Percentiles rank a stretch among this genome's conserved stretches.
These are phyloP conservation scores for Lactarius evosmus DNA, from an alignment of 768 basidiomycete genomes.

Conservation along the genomic window DNA sequence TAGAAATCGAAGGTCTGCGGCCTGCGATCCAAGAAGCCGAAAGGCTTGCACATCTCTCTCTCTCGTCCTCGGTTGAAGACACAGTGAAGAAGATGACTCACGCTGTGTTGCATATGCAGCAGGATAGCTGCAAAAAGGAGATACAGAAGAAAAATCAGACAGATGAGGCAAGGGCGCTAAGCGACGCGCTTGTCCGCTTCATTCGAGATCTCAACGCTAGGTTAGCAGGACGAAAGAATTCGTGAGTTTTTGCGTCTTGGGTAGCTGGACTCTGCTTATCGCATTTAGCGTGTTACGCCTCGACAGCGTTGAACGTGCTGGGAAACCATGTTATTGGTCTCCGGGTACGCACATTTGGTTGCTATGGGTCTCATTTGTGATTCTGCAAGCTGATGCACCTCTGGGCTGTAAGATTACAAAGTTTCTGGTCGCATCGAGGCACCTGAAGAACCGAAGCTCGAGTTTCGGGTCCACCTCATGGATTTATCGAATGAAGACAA, in stretches of 20 bases:
- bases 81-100: neutral
- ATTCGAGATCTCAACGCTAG: constrained; percentile 8
- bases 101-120: constrained; percentile 10
- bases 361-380: neutral
- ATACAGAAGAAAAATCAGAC: constrained; percentile 1
- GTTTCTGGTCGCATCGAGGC: constrained; percentile 1
- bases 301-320: constrained; percentile 1
- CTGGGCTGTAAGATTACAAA: neutral
- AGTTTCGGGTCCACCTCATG: neutral
- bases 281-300: neutral
- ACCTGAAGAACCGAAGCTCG: neutral
- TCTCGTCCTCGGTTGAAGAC: neutral
- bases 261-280: neutral
- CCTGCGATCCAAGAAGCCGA: neutral
- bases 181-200: neutral
- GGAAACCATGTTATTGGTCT: neutral
- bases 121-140: neutral
- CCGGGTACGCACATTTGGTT: neutral
- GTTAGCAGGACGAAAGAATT: neutral
- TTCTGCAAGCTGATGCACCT: neutral
- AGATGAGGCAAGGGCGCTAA: neutral
- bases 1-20: neutral
- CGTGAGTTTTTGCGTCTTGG: neutral
- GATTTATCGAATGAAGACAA: constrained; percentile 7
- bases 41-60: neutral